These are phyloP conservation scores for Daldinia sp. DNA, from an alignment of 2,329 filamentous ascomycete genomes.

Conservation along the genomic window DNA sequence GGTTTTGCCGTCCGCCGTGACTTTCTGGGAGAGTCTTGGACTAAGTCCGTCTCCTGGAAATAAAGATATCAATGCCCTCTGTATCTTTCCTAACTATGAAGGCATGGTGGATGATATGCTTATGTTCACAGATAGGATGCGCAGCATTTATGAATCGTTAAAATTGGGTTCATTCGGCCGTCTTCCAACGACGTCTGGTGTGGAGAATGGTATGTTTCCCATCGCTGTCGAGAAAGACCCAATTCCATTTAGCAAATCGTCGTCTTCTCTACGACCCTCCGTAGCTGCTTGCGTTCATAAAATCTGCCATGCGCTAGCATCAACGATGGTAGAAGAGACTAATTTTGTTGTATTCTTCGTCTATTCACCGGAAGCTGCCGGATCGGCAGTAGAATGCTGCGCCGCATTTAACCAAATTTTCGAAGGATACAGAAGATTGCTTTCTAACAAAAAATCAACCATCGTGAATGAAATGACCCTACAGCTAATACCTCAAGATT, in stretches of 20 bases:
- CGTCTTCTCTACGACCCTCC: conserved; percentile 55
- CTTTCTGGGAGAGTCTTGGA: conserved; percentile 84
- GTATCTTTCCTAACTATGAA: conserved; percentile 72
- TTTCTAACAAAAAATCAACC: conserved; percentile 58
- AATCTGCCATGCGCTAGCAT: conserved; percentile 57
- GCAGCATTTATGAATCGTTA: conserved; percentile 75
- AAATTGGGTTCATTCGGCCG: conserved; percentile 73
- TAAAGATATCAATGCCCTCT: conserved; percentile 76
- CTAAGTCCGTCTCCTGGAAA: conserved; percentile 73
- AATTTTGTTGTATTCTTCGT: conserved; percentile 81
- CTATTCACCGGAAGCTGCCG: conserved; percentile 70
- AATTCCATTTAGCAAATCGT: conserved; percentile 52
- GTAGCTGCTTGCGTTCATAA: conserved; percentile 59
- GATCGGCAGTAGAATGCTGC: conserved; percentile 74
- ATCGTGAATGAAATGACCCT: conserved; percentile 73
- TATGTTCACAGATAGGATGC: conserved; percentile 72
- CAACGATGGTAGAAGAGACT: conserved; percentile 54
- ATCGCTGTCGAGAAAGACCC: conserved; percentile 57
- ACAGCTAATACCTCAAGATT: conserved; percentile 75
- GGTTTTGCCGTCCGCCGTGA: conserved; percentile 75
- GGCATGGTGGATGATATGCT: conserved; percentile 68
- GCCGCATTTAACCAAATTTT: conserved; percentile 77
- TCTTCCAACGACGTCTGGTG: conserved; percentile 53
- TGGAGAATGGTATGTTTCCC: conserved; percentile 59
- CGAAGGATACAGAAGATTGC: conserved; percentile 64